Base-by-base conservation (phyloP, 2,329 filamentous ascomycete genomes). In the Mollisiaceae sp. region DNA sequence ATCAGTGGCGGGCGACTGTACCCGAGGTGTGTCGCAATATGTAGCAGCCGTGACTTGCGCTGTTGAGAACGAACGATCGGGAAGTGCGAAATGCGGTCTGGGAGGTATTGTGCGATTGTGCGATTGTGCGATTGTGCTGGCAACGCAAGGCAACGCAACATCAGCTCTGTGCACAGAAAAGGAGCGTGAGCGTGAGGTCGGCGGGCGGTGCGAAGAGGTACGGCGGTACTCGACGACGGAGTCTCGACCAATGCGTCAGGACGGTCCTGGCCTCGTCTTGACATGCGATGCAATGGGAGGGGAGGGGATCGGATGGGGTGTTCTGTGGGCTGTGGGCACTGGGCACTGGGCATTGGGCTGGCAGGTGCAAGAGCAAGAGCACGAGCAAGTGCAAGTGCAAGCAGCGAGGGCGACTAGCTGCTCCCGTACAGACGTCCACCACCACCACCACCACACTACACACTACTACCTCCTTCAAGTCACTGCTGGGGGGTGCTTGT, bases 11-110 rank as follows among this genome's bases (percentile, higher is more conserved):
- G 50, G 35, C 52, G 52, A 56, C 11, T n/a, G 52, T 57, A 57
- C 55, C 55, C 55, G 55, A 57, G 55, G 55, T 38, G 55, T 57
- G 55, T 57, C 55, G 55, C 55, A 57, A 39, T 15, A 39, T 20
- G 35, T 38, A 24, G 35, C 32, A 56, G 52, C 32, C 55, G 32
- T 54, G 24, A 14, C 50, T 8, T 32, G 9, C 50, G 50, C 50
- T 27, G 24, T 35, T 50, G 45, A 50, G 45, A 24, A 20, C 45
- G 20, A 50, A 6, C 6, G 27, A 32, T 3, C 27, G 27, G 27
- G 27, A 32, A n/a, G n/a, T n/a, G n/a, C 36, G 36, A 39, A 41
- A 41, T 14, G 38, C 38, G 38, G 18, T 14, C 24, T 4, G 11
- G 50, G 50, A 54, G 32, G 11, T 54, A 4, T 35, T 11, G 18